Evolutionary conservation across 2,329 filamentous ascomycete genomes (phyloP).

Genomic region (Alternaria burnsii): DNA sequence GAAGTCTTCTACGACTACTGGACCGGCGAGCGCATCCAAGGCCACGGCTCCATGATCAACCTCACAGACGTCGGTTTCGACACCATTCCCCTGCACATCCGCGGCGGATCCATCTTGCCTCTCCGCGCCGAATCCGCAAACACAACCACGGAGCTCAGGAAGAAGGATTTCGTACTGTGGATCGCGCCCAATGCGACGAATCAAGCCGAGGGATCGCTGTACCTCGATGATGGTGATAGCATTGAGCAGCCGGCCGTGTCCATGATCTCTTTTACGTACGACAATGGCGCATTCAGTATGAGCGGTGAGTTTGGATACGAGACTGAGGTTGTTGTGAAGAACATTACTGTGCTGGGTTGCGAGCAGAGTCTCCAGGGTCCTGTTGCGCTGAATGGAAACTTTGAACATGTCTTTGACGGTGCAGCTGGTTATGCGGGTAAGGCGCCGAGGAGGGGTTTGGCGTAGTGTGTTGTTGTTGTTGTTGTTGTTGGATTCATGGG

Average conservation of each 20-base stretch:
- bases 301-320: conserved; percentile 65
- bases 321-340: conserved; percentile 34
- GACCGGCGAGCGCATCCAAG: conserved; percentile 59
- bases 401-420: conserved; percentile 14
- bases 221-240: conserved; percentile 78
- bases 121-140: conserved; percentile 64
- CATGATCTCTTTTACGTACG: conserved; percentile 68
- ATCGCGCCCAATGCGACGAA: conserved; percentile 71
- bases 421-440: not conserved
- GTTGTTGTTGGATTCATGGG: not conserved
- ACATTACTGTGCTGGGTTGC: conserved; percentile 38
- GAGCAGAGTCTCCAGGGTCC: conserved; percentile 64
- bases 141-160: conserved; percentile 70
- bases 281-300: conserved; percentile 61
- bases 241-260: conserved; percentile 66
- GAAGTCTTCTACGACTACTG: conserved; percentile 69
- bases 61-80: conserved; percentile 60
- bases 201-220: conserved; percentile 72
- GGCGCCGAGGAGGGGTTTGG: not conserved
- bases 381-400: conserved; percentile 38
- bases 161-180: conserved; percentile 74
- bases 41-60: conserved; percentile 56
- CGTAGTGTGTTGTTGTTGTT: not conserved
- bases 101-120: conserved; percentile 70
- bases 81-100: conserved; percentile 70